These are phyloP conservation scores for Panicum virgatum DNA, from an alignment of 202 grass and related monocot genomes.

Conservation along the genomic window DNA sequence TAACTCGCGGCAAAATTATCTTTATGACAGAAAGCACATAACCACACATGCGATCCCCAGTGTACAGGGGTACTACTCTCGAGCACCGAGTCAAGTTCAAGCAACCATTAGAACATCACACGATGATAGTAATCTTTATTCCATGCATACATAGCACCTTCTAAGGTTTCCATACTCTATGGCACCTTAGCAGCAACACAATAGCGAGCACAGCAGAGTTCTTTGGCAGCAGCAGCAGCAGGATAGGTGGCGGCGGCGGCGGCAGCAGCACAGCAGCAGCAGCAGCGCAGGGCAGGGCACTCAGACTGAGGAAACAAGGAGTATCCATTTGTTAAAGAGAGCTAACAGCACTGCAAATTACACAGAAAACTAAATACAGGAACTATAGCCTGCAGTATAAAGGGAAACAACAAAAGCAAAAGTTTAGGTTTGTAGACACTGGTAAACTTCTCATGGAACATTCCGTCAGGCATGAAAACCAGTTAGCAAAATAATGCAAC, in stretches of 20 bases:
- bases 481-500: background rate
- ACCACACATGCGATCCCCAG: background rate
- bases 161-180: slow-evolving; percentile 39
- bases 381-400: background rate
- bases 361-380: slow-evolving; percentile 12
- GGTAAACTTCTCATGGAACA: background rate
- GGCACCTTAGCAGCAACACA: slow-evolving; percentile 53
- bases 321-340: slow-evolving; percentile 53
- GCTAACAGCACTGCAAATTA: slow-evolving; percentile 39
- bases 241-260: slow-evolving; percentile 33
- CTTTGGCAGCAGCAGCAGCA: slow-evolving; percentile 56
- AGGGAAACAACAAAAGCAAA: background rate
- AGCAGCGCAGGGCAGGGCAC: slow-evolving; percentile 36
- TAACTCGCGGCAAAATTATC: background rate
- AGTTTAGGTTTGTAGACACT: background rate
- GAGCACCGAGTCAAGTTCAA: slow-evolving; percentile 27
- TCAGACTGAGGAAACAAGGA: slow-evolving; percentile 56
- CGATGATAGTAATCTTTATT: slow-evolving; percentile 17
- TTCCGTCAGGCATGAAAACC: slow-evolving; percentile 6
- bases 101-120: slow-evolving; percentile 24
- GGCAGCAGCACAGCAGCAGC: slow-evolving; percentile 51
- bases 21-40: slow-evolving; percentile 17
- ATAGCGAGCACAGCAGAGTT: slow-evolving; percentile 56
- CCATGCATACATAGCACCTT: slow-evolving; percentile 33
- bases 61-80: background rate